Evolutionary conservation across 371 early-diverging fungal species (phyloP), one percentile per base, ranked within the genome.

Genomic region (Circinella umbellata): DNA sequence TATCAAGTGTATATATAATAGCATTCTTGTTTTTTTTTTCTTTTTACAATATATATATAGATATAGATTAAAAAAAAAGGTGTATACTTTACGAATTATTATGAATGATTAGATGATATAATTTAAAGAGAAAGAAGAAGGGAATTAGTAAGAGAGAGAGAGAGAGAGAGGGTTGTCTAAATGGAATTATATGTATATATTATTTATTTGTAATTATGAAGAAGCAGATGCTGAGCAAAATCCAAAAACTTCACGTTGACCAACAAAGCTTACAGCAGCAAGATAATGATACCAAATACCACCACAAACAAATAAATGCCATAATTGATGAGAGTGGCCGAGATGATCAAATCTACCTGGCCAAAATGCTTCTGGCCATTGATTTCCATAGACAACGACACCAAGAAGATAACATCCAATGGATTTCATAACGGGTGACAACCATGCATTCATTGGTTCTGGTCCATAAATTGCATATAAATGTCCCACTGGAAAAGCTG

Each of bases 281-380:
- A 74, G 74, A 68, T 91, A 92, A 70, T 92, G 90, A 67, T 76
- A 88, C 81, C 85, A 89, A 64, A 90, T 89, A 17, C 91, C 92
- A 4, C 86, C 88, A 47, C 90, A 85, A 0, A 93, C 92, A 73
- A 86, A 86, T 20, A 91, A 65, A 79, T 94, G 95, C 95, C 95
- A 94, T 46, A 90, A 74, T 69, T 91, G 92, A 74, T 94, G 95
- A 14, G 92, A 91, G 64, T 92, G 91, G 18, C 89, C 89, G 66
- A 89, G 69, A 36, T 82, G 80, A 71, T 95, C 94, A 76, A 93
- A 93, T 69, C 80, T 80, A 10, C 95, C 95, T 0, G 93, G 93
- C 75, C 84, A 87, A 36, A 84, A 83, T 64, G 86, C 83, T 75
- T 95, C 94, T 8, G 94, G 95, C 64, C 90, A 80, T 65, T 91